Base-by-base conservation (phyloP, 2,329 filamentous ascomycete genomes). In the Xylaria sp. region DNA sequence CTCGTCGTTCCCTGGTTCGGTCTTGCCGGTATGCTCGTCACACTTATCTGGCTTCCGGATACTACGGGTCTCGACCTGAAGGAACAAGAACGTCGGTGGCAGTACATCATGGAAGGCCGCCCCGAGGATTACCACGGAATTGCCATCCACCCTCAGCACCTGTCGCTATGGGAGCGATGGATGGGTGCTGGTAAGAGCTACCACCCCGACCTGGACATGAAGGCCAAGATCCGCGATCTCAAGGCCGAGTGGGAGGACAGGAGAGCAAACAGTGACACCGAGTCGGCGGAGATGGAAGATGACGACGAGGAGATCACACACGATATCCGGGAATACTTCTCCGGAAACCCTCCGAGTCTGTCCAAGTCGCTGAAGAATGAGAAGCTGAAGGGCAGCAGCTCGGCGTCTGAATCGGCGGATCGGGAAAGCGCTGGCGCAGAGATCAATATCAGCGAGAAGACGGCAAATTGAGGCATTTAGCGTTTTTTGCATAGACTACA, bases 51-150 rank as follows among this genome's bases (percentile, higher is more conserved):
- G 87, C 90, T 98, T 39, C 95, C 95, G n/a, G 95, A 98, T 80
- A 98, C 95, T 76, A 98, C 94, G 10, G 95, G 95, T 66, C 91
- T 98, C 48, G 95, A 98, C 79, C 90, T 98, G 72, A 97, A 97
- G 86, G 95, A 98, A 82, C 94, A 98, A 83, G 95, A 98, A 83
- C 92, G 95, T 73, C 91, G 95, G 77, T 98, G 95, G 94, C 83
- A 86, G 66, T 98, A 91, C 82, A 93, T 98, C 80, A 91, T 93
- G 69, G 85, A 89, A 2, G 94, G 94, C 70, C 89, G 90, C 69
- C 91, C 90, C 74, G 71, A 89, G 37, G 93, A 98, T 58, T 98
- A 98, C 84, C 94, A 97, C 82, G 95, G 95, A 73, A 91, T 97
- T 63, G 95, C 95, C 69, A 90, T 98, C 69, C 94, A 98, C 85